A percentile compares a stretch with the other conserved stretches of the same genome.
Conservation (phyloP, 163 green algal species). For the Coccomyxa subellipsoidea region DNA sequence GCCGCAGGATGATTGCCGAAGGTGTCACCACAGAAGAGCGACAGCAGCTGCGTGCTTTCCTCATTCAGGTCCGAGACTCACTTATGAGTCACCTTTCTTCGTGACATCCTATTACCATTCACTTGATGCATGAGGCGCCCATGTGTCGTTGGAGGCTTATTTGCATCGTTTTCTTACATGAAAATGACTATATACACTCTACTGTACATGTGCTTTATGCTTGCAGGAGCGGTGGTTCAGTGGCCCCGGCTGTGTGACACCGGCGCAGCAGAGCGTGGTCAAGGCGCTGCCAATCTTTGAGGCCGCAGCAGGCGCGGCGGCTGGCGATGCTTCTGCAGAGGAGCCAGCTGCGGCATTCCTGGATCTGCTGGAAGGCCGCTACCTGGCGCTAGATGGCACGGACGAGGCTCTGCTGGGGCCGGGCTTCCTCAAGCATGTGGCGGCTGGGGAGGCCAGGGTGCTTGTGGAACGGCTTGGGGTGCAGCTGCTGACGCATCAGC, state of each 20-base stretch:
- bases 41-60: conserved; percentile 59
- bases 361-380: not conserved
- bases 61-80: conserved; percentile 54
- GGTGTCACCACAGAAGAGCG: conserved; percentile 31
- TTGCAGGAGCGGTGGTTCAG: conserved; percentile 6
- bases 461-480: conserved; percentile 33
- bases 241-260: not conserved
- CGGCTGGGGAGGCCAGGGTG: conserved; percentile 25
- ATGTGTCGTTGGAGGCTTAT: not conserved
- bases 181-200: not conserved
- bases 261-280: not conserved
- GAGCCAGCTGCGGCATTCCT: not conserved
- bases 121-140: not conserved
- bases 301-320: not conserved
- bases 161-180: not conserved
- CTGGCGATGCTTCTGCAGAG: not conserved
- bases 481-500: conserved; percentile 3
- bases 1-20: conserved; percentile 14
- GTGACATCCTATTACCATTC: not conserved
- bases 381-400: conserved; percentile 18
- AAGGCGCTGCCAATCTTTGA: not conserved
- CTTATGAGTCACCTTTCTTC: too few relatives aligned
- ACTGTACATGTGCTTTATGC: not conserved
- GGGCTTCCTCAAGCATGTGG: conserved; percentile 6
- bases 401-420: conserved; percentile 24